Percentiles rank a stretch among this genome's conserved stretches.
These are phyloP conservation scores for Zymoseptoria ardabiliae DNA, from an alignment of 2,329 filamentous ascomycete species.

Conservation along the genomic window DNA sequence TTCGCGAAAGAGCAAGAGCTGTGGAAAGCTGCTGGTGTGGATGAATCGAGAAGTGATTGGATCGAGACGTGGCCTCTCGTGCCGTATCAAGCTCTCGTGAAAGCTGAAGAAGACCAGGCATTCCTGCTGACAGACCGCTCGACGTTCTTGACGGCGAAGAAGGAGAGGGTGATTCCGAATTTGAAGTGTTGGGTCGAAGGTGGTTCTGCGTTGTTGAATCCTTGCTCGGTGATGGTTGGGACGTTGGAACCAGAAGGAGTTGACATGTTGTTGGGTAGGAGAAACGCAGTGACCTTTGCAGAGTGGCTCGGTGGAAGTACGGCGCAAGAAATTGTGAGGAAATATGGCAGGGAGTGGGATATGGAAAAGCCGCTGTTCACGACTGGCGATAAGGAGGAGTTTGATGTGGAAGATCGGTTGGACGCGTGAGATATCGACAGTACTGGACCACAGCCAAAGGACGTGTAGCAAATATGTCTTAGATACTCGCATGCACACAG, in stretches of 20 bases:
- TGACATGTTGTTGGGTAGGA: neutral
- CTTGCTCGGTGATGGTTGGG: slow-evolving; percentile 17
- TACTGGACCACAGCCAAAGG: neutral
- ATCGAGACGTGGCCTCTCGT: slow-evolving; percentile 9
- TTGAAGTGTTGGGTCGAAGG: slow-evolving; percentile 13
- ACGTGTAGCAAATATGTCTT: neutral
- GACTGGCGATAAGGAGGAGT: slow-evolving; percentile 10
- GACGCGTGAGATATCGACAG: neutral
- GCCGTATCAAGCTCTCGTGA: slow-evolving; percentile 18
- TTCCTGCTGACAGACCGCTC: slow-evolving; percentile 20
- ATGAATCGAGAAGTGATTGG: slow-evolving; percentile 4
- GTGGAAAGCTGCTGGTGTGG: slow-evolving; percentile 9
- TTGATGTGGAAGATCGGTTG: slow-evolving; percentile 9
- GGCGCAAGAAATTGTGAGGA: slow-evolving; percentile 11
- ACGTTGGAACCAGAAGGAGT: neutral
- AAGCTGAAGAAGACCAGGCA: slow-evolving; percentile 12
- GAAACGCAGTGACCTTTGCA: slow-evolving; percentile 12
- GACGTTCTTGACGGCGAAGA: slow-evolving; percentile 19
- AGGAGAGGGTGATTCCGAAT: slow-evolving; percentile 8
- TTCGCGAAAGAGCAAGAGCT: slow-evolving; percentile 16
- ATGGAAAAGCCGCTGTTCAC: slow-evolving; percentile 14
- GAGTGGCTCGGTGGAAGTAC: slow-evolving; percentile 8
- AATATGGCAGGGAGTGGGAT: slow-evolving; percentile 15
- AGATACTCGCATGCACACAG: neutral
- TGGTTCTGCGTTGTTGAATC: slow-evolving; percentile 16